Evolutionary conservation across 176 grass and related monocot species (phyloP), one percentile per base, ranked within the genome.

Genomic region (Raddia guianensis): DNA sequence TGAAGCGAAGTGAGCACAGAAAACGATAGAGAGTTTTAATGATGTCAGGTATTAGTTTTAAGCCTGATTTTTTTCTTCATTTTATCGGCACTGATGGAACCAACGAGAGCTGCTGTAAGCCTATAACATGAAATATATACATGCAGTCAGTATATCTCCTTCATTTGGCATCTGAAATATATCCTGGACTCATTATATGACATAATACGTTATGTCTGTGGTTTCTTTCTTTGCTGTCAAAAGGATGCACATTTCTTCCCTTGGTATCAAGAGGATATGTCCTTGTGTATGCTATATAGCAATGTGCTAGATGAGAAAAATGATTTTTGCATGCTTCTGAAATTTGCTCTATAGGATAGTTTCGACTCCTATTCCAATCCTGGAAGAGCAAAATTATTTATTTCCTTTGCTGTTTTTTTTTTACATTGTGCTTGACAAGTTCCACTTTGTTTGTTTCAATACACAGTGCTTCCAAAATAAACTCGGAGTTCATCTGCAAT

Each of bases 381-480:
- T 47, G 74, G 49, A 33, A 16, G 49, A 77, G 60, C 48, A 65
- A 52, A 18, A 34, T 18, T 51, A 62, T 62, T 42, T 46, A 37
- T 62, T 78, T 15, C 75, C 37, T 20, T 65, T 42, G 68, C 46
- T 51, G 57, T 19, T 56, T 59, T 56, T 70, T 21, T 56, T 80
- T 54, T 57, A 57, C 65, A 46, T 47, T 35, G 66, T 55, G 32
- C 14, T 59, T 80, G 54, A 71, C 51, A 49, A 12, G 15, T 60
- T 81, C 27, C 44, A 70, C 54, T 81, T 34, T 68, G 49, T 70
- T 71, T 20, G 34, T 81, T 81, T 81, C 67, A 78, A 33, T 42
- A 66, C 5, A 11, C 48, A 49, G 12, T 35, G 35, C 55, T n/a
- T 45, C 45, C 46, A 18, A 80, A 71, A 46, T 5, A 67, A 63